Evolutionary conservation across 768 basidiomycete genomes (phyloP), one percentile per base, ranked within the genome.

Genomic region (Leucocoprinus birnbaumii): DNA sequence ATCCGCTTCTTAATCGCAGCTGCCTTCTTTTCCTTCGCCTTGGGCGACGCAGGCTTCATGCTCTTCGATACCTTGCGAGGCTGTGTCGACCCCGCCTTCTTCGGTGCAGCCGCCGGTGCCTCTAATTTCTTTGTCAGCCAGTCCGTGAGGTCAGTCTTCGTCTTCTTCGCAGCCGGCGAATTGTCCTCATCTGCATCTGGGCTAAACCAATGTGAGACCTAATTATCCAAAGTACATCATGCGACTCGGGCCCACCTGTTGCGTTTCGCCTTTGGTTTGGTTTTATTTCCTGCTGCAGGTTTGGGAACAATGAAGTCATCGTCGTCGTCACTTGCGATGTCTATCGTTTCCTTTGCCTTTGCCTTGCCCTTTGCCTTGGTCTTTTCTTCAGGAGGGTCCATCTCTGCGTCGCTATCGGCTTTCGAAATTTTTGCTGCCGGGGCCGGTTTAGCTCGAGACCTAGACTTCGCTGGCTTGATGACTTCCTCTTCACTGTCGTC

Each of bases 41-140:
- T 45, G 51, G 79, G 78, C 31, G 78, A 80, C 37, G 80, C 83
- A 3, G 80, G 75, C 62, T 83, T 83, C 71, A 82, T 84, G 64
- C 72, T 83, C 65, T 78, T 77, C 24, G 84, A 82, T 9, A 85
- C 70, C 62, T 83, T 84, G 55, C 77, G 74, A 25, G 43, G 46
- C 18, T 47, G 48, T 19, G 43, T 49, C 8, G 60, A 61, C 24
- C 65, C 66, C 4, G 70, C 65, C 27, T 75, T 76, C 68, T 79
- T 78, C 31, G 66, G 56, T 18, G 64, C 61, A 13, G 71, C 74
- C 1, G 66, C 58, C 18, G 64, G 62, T 14, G 71, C 74, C 1
- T 69, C 63, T 9, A 70, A 66, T 64, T 85, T 84, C 35, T 48
- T 55, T 11, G 66, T 68, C 59, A 87, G 85, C 74, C 86, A 87